Base-by-base conservation (phyloP, 495 filamentous ascomycete genomes). In the Wilcoxina mikolae region DNA sequence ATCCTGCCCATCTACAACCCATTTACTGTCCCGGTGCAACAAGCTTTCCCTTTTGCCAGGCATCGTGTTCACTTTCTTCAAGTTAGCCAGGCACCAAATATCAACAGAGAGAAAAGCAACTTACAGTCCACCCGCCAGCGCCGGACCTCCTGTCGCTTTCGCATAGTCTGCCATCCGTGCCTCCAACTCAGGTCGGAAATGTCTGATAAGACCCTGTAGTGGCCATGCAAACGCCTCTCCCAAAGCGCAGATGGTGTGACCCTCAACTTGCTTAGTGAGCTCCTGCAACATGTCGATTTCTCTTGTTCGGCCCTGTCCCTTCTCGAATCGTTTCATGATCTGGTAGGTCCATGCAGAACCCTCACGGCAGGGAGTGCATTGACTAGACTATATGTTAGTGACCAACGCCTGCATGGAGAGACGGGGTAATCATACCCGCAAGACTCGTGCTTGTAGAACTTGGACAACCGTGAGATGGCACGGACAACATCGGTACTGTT, bases 231-330 rank as follows among this genome's bases (percentile, higher is more conserved):
- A 98, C 41, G 91, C 91, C 73, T 98, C 91, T 55, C 91, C 91
- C 56, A 98, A 74, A 68, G 91, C 91, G 71, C 91, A 98, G 58
- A 98, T 98, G 12, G 91, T 95, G 73, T 96, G 91, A 15, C 91
- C 91, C 74, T 98, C 91, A 48, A 98, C 91, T 73, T 96, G 93
- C 76, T 96, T 96, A 51, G 91, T 98, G 56, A 98, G 72, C 74
- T 98, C 91, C 74, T 96, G 91, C 56, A 98, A 77, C 91, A 98
- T 98, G 70, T 98, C 91, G 68, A 98, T 98, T 72, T 98, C 91
- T 38, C 91, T 73, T 68, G 81, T 81, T 48, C 86, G 78, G 50
- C 83, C 91, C 66, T 85, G 77, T 52, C 91, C 91, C 69, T 81
- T 84, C 76, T 94, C 85, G 62, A 98, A 88, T 49, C 91, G 82